Base-by-base conservation (phyloP, 192 early-diverging fungal species). In the Phlyctochytrium bullatum region DNA sequence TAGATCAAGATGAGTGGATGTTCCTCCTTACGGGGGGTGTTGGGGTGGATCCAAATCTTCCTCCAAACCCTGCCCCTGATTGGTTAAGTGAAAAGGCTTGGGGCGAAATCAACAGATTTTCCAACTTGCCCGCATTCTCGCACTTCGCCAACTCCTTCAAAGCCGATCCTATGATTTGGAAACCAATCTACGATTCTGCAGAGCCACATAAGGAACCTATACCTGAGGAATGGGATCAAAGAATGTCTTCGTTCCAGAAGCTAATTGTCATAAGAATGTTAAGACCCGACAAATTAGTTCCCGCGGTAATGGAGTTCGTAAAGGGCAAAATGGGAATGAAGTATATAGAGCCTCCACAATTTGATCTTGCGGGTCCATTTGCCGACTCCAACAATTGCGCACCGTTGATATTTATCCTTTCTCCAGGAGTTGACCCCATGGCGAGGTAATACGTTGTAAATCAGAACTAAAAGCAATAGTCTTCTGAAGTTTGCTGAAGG, bases 11-110 rank as follows among this genome's bases (percentile, higher is more conserved):
- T 28, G 84, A 86, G 64, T 86, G 84, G 84, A 73, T 79, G 72
- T 86, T 86, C 66, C 61, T 86, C 27, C 67, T 86, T n/a, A 86
- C 84, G 0, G 84, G 84, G 6, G 84, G 84, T 24, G 66, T 85
- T 12, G 63, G 66, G 12, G 65, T 81, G 23, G 78, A 76, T 56
- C 61, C 57, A 14, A 74, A 77, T 29, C 52, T 75, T 0, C 74
- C 76, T 10, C 76, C 81, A 57, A 86, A 86, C 53, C 84, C 84
- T 0, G 73, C 80, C 6, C 71, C 78, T 0, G 76, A 82, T 28
- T 86, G 84, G 85, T 62, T 86, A 16, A 77, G 76, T 34, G 85
- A 86, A 3, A 83, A 77, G 57, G 62, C 75, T 23, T 86, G 85
- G 85, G 70, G 67, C 3, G 85, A 86, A 61, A 72, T 80, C 14